Conservation (phyloP, 176 grass and related monocot genomes). For the Phyllostachys edulis region DNA sequence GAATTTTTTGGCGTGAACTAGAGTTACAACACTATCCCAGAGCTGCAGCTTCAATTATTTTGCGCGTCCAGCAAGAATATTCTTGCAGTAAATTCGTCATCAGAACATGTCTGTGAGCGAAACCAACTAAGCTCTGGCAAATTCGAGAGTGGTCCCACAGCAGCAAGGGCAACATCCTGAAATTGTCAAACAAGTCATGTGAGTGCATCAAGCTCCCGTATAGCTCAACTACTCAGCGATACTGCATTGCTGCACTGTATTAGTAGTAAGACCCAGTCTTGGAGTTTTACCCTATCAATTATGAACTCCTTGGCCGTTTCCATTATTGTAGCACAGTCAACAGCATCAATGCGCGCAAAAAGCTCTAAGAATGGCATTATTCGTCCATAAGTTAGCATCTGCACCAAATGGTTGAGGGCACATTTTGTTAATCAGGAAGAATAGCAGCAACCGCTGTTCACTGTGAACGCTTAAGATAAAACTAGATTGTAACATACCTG, state of each 20-base stretch:
- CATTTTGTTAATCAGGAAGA: conserved; percentile 14
- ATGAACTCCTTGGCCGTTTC: conserved; percentile 82
- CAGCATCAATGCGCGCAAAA: conserved; percentile 92
- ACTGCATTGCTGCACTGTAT: background rate
- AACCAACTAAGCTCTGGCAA: conserved; percentile 93
- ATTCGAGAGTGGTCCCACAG: conserved; percentile 53
- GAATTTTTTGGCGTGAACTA: background rate
- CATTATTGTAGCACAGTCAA: conserved; percentile 75
- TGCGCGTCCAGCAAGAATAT: conserved; percentile 15
- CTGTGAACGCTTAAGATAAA: background rate
- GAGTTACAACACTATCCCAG: conserved; percentile 34
- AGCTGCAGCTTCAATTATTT: conserved; percentile 26
- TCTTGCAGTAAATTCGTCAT: conserved; percentile 18
- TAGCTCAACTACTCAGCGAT: background rate
- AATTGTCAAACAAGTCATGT: conserved; percentile 22
- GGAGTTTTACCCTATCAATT: conserved; percentile 66
- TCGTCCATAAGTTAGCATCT: conserved; percentile 95
- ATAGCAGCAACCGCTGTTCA: background rate
- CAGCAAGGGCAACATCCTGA: conserved; percentile 85
- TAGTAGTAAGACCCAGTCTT: background rate
- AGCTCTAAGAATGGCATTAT: conserved; percentile 82
- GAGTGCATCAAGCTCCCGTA: background rate
- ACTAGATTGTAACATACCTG: conserved; percentile 54
- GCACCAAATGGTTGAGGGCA: conserved; percentile 26
- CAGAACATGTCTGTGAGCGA: conserved; percentile 47